Base-by-base conservation (phyloP, 2,329 filamentous ascomycete species). In the Venturia effusa region DNA sequence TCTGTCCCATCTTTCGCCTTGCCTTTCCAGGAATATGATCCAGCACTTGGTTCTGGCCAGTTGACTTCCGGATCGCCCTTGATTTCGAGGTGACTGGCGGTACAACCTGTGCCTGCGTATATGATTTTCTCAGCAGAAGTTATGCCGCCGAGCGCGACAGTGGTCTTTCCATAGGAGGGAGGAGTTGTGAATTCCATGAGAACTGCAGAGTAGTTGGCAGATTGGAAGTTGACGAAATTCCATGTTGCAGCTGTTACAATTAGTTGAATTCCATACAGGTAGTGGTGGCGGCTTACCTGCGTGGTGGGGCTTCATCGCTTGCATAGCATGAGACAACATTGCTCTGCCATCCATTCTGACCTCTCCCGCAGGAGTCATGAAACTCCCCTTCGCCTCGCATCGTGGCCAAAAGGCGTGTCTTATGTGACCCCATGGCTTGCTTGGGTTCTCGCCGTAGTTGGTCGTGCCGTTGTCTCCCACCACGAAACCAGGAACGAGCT, bases 281-380 rank as follows among this genome's bases (percentile, higher is more conserved):
- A 48, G 5, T 17, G 27, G 32, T 19, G 10, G 27, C 17, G 17
- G 60, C 70, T 70, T 79, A 86, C 84, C 92, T 66, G 92, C 89
- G 74, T 99, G 95, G 76, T 99, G 94, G 48, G 94, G 94, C 83
- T 99, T 99, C 93, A 97, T 97, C 74, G 92, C 94, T 79, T 97
- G 94, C 61, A 97, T 79, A 48, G 91, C 92, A 75, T 94, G 88
- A 68, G 88, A 82, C 77, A 92, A 93, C 71, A 95, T 80, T 39
- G 87, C 92, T 67, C 81, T 84, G 64, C 93, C 93, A 71, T 85
- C 88, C 74, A 96, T 86, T 74, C 96, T 88, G 67, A 96, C 81
- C 43, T 88, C 85, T 59, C 91, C 90, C 40, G 90, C 86, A 70
- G 89, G 84, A 66, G 92, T 96, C 67, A 89, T 85, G 74, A 97